These are phyloP conservation scores for Cylindrodendrum hubeiense DNA, from an alignment of 2,329 filamentous ascomycete species.

Conservation along the genomic window DNA sequence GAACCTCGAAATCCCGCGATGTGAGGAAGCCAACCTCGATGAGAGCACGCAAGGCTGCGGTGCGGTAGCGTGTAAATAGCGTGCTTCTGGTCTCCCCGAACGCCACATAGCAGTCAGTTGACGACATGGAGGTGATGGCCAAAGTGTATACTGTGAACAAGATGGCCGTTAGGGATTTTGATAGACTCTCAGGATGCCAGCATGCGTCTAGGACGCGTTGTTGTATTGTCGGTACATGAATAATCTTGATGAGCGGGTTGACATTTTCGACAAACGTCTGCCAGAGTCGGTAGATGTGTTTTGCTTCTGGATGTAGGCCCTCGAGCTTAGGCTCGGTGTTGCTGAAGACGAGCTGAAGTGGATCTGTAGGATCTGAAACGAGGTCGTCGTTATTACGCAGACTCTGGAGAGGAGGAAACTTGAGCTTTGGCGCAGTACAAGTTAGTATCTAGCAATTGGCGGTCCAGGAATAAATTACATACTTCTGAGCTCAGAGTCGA, in stretches of 20 bases:
- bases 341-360: slow-evolving; percentile 21
- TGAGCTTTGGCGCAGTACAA: slow-evolving; percentile 31
- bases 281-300: slow-evolving; percentile 47
- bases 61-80: slow-evolving; percentile 40
- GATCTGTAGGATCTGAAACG: slow-evolving; percentile 18
- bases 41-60: slow-evolving; percentile 41
- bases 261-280: slow-evolving; percentile 49
- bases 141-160: slow-evolving; percentile 47
- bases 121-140: slow-evolving; percentile 37
- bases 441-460: neutral
- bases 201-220: slow-evolving; percentile 46
- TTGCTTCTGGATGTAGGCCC: slow-evolving; percentile 46
- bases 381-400: slow-evolving; percentile 39
- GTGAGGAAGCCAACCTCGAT: slow-evolving; percentile 43
- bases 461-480: neutral
- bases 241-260: slow-evolving; percentile 48
- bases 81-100: slow-evolving; percentile 31
- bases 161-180: slow-evolving; percentile 37
- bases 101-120: slow-evolving; percentile 24
- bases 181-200: slow-evolving; percentile 36
- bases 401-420: slow-evolving; percentile 38
- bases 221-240: slow-evolving; percentile 49
- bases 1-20: slow-evolving; percentile 43
- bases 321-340: neutral
- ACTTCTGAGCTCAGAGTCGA: slow-evolving; percentile 35